Base-by-base conservation (phyloP, 1,139 yeast genomes). In the Sugiyamaella pinicola region DNA sequence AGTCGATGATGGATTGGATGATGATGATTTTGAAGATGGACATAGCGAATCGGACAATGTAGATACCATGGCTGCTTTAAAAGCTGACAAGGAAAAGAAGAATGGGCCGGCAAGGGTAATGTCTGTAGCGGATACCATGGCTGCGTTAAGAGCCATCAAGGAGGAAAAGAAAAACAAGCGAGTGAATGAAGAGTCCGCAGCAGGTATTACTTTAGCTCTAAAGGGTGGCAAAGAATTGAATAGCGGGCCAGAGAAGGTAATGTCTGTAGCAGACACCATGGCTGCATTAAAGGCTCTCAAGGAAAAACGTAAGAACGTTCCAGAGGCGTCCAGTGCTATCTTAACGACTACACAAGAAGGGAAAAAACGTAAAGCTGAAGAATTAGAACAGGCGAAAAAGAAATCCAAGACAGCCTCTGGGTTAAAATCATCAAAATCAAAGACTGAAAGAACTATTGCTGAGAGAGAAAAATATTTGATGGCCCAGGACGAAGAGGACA, bases 401-500 rank as follows among this genome's bases (percentile, higher is more conserved):
- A 56, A 52, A 43, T 17, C 49, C 17, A 38, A 42, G 47, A 46
- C 33, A 31, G 22, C 28, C 39, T 1, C 47, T 47, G 45, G 57
- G 4, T 19, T 39, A 22, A 38, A 31, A 28, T 2, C 40, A 29
- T 22, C 43, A 29, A 47, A 39, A 24, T 15, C 49, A 58, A 58
- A 47, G 28, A 52, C 53, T 22, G 62, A 53, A 29, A 59, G 62
- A 22, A n/a, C 41, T 33, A 41, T 53, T 13, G 51, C 62, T 12
- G 60, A 57, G 22, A 61, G 62, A 22, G 69, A 66, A 17, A 58
- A 59, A 42, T 78, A 77, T 13, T 71, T 77, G 33, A 68, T 79
- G 63, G 74, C 74, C 48, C 76, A 79, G 58, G 96, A 88, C 62
- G 95, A 88, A 54, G 83, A 82, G 49, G 96, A 91, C 45, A 83